Evolutionary conservation across 495 filamentous ascomycete genomes (phyloP), one percentile per base, ranked within the genome.

Genomic region (Trichoderma erinaceum): DNA sequence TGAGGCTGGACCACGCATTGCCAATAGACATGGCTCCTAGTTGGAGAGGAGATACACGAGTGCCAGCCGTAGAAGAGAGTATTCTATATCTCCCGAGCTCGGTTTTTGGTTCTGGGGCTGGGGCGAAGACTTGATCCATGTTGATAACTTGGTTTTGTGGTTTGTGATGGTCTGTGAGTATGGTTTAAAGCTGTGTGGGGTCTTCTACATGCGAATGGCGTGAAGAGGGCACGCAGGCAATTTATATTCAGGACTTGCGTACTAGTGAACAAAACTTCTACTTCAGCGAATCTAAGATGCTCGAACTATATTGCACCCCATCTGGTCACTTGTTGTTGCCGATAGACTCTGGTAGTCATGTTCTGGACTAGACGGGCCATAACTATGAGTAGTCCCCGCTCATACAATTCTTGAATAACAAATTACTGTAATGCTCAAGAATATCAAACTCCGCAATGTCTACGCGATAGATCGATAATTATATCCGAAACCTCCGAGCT

Each of bases 1-100:
- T 21, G 0, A n/a, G 18, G 6, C 10, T 41, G 0, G 35, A 21
- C 83, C 83, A 89, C 3, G 75, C 76, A 13, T 83, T 78, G 46
- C 88, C 88, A 69, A 90, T 83, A 69, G 79, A 84, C 86, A 90
- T 88, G 23, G 81, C 84, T 3, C 88, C 88, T 3, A 90, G 81
- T 35, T 80, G 81, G 29, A 88, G 76, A 6, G 88, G 88, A 8
- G 83, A 87, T 11, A 88, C 87, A 27, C 81, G 80, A 68, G 90
- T 77, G 10, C 84, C 86, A 4, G 87, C 86, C 0, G 75, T 81
- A 23, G 85, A 79, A 44, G 86, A 81, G 16, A 90, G 84, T 64
- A 88, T 75, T 25, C 87, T 85, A 74, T 87, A 84, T 23, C 84
- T 81, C 61, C 83, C 87, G 27, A 90, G 80, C 66, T 81, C 76